These are phyloP conservation scores for Chenopodium quinoa DNA, from an alignment of 148 eudicot genomes.

Conservation along the genomic window DNA sequence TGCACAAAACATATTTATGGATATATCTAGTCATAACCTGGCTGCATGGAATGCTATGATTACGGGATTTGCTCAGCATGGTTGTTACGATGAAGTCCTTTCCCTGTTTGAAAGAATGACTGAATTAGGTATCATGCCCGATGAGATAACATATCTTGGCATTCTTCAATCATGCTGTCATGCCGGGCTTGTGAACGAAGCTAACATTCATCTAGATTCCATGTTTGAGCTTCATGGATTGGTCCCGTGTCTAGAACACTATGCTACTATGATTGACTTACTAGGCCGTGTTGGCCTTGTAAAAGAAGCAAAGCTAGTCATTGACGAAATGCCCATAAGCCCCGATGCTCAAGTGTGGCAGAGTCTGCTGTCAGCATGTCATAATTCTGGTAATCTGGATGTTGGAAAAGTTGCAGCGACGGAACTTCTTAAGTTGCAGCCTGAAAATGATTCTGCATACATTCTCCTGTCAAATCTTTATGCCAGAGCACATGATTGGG, in stretches of 20 bases:
- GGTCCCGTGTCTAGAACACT: conserved; percentile 58
- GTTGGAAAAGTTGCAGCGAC: conserved; percentile 47
- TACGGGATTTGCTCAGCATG: conserved; percentile 57
- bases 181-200: conserved; percentile 48
- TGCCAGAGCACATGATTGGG: conserved; percentile 49
- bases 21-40: conserved; percentile 36
- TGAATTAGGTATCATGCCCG: conserved; percentile 38
- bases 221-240: conserved; percentile 51
- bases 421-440: conserved; percentile 53
- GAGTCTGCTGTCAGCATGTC: conserved; percentile 56
- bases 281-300: conserved; percentile 56
- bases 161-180: conserved; percentile 61
- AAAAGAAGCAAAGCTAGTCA: conserved; percentile 45
- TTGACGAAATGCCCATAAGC: conserved; percentile 49
- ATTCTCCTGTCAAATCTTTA: conserved; percentile 51
- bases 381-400: conserved; percentile 35
- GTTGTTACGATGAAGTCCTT: conserved; percentile 38
- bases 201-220: conserved; percentile 37
- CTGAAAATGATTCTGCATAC: conserved; percentile 57
- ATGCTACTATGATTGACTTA: conserved; percentile 50
- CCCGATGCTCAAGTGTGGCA: conserved; percentile 68
- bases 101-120: conserved; percentile 33
- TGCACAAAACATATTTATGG: conserved; percentile 38
- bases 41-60: conserved; percentile 67
- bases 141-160: conserved; percentile 63